phyloP scores from a whole-genome alignment of 139 green algal genomes.

The Raphidocelis subcapitata region DNA sequence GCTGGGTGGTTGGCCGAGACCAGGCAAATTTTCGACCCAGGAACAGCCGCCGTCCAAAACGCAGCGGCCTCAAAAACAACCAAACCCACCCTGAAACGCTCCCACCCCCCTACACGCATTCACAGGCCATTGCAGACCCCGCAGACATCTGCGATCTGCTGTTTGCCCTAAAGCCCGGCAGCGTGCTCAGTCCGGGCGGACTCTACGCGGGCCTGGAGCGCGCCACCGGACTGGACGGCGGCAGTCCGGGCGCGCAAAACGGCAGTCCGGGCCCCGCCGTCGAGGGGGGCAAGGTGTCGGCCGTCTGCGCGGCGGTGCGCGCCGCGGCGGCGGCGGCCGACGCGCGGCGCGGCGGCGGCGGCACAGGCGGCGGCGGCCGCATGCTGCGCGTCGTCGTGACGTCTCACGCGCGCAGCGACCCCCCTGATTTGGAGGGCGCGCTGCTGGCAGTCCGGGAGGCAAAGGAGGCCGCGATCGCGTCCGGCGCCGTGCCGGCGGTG shows the following conservation, averaged over 20 bases:
- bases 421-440: slow-evolving; percentile 69
- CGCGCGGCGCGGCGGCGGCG: not conserved
- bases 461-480: slow-evolving; percentile 61
- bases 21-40: too few species aligned
- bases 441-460: slow-evolving; percentile 61
- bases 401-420: slow-evolving; percentile 49
- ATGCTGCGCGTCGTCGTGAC: slow-evolving; percentile 61
- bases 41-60: too few species aligned
- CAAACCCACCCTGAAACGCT: too few species aligned
- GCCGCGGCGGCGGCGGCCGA: not conserved
- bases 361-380: not conserved
- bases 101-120: too few species aligned
- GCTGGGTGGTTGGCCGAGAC: too few species aligned
- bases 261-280: too few species aligned
- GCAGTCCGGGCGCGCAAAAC: too few species aligned
- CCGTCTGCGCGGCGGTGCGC: slow-evolving; percentile 47
- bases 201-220: slow-evolving; percentile 59
- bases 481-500: too few species aligned
- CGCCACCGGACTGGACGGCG: slow-evolving; percentile 2
- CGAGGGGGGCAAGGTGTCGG: slow-evolving; percentile 41
- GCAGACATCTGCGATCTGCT: slow-evolving; percentile 82
- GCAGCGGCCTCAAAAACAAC: too few species aligned
- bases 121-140: slow-evolving; percentile 37
- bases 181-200: slow-evolving; percentile 47
- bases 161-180: slow-evolving; percentile 53